Evolutionary conservation across 352 stramenopile species (phyloP), one percentile per base, ranked within the genome.

Genomic region (Thalassiosira delicatula): DNA sequence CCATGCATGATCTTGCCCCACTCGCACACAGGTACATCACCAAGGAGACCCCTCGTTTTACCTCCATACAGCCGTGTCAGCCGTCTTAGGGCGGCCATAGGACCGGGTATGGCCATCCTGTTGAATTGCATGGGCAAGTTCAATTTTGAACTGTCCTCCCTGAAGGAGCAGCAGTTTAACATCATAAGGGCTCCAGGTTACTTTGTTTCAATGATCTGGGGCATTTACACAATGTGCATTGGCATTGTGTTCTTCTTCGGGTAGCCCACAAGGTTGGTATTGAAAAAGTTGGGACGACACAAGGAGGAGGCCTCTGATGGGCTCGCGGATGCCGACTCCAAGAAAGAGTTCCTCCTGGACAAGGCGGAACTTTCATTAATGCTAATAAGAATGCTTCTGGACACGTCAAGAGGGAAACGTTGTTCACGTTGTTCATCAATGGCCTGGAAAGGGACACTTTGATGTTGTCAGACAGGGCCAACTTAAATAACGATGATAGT

Each of bases 181-280:
- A 71, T 73, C 1, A 91, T 91, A 82, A 91, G 82, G n/a, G 85
- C 82, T 61, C 85, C 85, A 37, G 85, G 85, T n/a, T 91, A 84
- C 56, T 81, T 91, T 42, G 89, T 91, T 82, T 65, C 75, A 3
- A 19, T 88, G 14, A 82, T 53, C n/a, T 91, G 85, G 85, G 54
- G 70, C 14, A 79, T 89, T 9, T 91, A 82, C 23, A 76, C 73
- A 14, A n/a, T n/a, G n/a, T n/a, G n/a, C n/a, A 54, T 84, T 40
- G 33, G 53, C 1, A 78, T 89, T 33, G 17, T 81, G 9, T 56
- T 86, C 17, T 77, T 65, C 21, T 91, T 91, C 51, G 33, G 9
- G 3, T 82, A 91, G 68, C 85, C 85, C 3, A 88, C 67, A 35
- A 69, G 85, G 35, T 83, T 75, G 35, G 85, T 82, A 30, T 63